Evolutionary conservation across 768 basidiomycete genomes (phyloP).

Genomic region (Suillus subluteus): DNA sequence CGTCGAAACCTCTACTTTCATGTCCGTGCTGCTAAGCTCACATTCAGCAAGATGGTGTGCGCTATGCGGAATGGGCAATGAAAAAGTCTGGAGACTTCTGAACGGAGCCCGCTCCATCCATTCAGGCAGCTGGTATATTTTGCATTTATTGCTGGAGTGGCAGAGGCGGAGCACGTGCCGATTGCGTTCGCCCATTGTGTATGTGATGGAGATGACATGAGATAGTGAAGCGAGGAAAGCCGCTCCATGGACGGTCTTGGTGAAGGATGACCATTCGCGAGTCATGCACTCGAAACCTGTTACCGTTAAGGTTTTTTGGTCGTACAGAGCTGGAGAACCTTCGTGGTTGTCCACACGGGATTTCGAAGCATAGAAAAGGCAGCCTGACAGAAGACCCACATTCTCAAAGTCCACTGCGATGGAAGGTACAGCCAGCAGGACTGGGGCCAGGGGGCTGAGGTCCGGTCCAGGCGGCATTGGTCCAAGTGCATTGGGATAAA

Average conservation of each 20-base stretch:
- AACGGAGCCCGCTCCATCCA: not conserved
- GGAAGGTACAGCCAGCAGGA: not conserved
- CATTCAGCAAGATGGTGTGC: not conserved
- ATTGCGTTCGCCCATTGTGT: not conserved
- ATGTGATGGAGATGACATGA: not conserved
- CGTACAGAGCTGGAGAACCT: not conserved
- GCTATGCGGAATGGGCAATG: conserved; percentile 1
- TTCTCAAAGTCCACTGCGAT: not conserved
- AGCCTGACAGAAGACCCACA: not conserved
- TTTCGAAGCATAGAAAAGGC: not conserved
- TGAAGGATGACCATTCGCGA: not conserved
- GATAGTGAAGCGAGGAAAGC: not conserved
- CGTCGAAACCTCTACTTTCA: not conserved
- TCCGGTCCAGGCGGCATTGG: not conserved
- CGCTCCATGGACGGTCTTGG: not conserved
- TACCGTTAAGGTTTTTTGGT: not conserved
- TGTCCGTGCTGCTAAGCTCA: not conserved
- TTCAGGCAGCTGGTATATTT: not conserved
- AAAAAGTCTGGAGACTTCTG: not conserved
- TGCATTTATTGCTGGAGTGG: not conserved
- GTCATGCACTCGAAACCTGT: not conserved
- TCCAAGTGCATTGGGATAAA: not conserved
- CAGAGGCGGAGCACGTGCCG: not conserved
- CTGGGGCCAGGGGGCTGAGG: not conserved
- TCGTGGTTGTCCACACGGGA: not conserved